Conservation (phyloP, 768 basidiomycete species). For the Hygrophorus pudorinus region DNA sequence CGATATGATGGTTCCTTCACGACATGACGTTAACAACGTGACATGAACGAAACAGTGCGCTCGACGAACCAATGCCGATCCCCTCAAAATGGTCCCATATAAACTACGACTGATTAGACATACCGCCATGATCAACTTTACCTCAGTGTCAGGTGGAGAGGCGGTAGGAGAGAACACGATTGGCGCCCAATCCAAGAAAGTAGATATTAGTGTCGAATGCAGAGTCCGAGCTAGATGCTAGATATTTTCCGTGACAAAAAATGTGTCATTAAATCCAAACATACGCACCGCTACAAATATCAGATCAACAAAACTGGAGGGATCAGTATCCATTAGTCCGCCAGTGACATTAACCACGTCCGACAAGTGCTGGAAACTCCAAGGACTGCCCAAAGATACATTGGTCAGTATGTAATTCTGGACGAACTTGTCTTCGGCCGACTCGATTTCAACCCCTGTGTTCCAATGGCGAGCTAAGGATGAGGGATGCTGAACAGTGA, state of each 20-base stretch:
- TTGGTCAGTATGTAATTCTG: slow-evolving; percentile 16
- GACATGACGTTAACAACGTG: neutral
- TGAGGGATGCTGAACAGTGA: slow-evolving; percentile 8
- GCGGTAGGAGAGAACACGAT: slow-evolving; percentile 63
- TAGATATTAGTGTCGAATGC: slow-evolving; percentile 71
- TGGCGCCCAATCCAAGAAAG: slow-evolving; percentile 84
- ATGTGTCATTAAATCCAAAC: neutral
- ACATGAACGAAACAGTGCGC: slow-evolving; percentile 1
- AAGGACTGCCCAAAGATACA: slow-evolving; percentile 14
- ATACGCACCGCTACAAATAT: slow-evolving; percentile 6
- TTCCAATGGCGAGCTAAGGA: slow-evolving; percentile 21
- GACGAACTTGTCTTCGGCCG: slow-evolving; percentile 24
- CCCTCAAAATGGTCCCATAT: slow-evolving; percentile 47
- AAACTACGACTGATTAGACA: slow-evolving; percentile 48
- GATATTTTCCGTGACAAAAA: neutral
- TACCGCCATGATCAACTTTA: slow-evolving; percentile 48
- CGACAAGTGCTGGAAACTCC: slow-evolving; percentile 25
- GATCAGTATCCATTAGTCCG: neutral
- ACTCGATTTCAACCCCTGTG: slow-evolving; percentile 25
- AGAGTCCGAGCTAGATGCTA: slow-evolving; percentile 66
- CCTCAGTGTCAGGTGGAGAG: slow-evolving; percentile 48
- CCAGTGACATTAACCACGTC: slow-evolving; percentile 10
- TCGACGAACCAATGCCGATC: slow-evolving; percentile 26
- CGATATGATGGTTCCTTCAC: neutral
- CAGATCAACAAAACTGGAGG: slow-evolving; percentile 1